phyloP scores from a whole-genome alignment of 768 basidiomycete species.

The Tulasnella sp. region DNA sequence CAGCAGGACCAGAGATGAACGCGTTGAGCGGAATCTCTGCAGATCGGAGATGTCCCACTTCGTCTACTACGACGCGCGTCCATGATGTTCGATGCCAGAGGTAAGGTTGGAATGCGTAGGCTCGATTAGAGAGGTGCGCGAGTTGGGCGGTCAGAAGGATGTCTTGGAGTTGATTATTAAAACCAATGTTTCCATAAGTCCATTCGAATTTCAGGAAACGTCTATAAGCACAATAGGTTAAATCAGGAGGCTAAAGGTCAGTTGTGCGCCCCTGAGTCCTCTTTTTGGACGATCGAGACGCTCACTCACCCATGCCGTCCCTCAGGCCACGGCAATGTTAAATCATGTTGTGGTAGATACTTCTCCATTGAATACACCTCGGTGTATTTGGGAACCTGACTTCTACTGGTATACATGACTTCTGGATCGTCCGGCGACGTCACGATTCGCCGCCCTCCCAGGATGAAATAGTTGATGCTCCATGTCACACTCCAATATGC shows the following conservation, averaged over 20 bases:
- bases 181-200: conserved; percentile 35
- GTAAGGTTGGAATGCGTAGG: conserved; percentile 55
- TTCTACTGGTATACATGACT: no score
- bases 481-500: no score
- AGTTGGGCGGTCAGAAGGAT: conserved; percentile 44
- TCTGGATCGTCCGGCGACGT: no score
- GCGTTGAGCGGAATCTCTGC: conserved; percentile 47
- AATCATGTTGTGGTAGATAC: conserved; percentile 41
- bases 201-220: conserved; percentile 41
- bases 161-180: conserved; percentile 55
- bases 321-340: conserved; percentile 39
- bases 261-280: no score
- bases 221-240: neutral
- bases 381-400: conserved; percentile 3
- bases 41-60: conserved; percentile 43
- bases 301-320: conserved; percentile 30
- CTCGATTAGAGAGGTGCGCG: conserved; percentile 39
- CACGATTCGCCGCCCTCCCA: no score
- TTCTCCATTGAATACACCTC: conserved; percentile 31
- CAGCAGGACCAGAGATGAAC: conserved; percentile 46
- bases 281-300: neutral
- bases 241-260: neutral
- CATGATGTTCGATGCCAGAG: conserved; percentile 29
- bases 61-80: conserved; percentile 30
- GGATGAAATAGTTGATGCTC: no score